Base-by-base conservation (phyloP, 805 yeast species). In the Zygosaccharomyces lentus region DNA sequence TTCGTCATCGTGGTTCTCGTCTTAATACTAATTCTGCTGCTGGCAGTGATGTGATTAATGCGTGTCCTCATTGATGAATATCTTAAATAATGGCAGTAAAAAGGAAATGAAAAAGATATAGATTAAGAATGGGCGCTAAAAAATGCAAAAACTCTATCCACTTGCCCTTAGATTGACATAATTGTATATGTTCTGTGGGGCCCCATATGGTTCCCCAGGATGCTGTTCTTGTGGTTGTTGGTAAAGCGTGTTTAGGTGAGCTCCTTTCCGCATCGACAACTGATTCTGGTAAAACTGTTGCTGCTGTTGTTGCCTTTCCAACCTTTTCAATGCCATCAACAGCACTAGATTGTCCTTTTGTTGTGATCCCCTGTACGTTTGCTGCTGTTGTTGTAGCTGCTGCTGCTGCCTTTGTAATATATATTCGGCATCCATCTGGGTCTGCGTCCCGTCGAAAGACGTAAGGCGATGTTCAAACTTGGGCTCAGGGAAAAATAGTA, bases 1-100 rank as follows among this genome's bases (percentile, higher is more conserved):
- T 53, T 70, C 26, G 69, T 74, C 0, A 78, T 78, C 8, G 51
- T 74, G 1, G 62, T 70, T 2, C 57, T 78, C 45, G 54, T 70
- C 2, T 34, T 76, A n/a, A 64, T 78, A 16, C 54, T 78, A 41
- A 53, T 78, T 12, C 49, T 77, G 4, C 55, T 78, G 24, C 52
- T 78, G 46, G 63, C 73, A 17, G 57, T 76, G 2, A 43, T 75
- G 9, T 71, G 66, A 50, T 29, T 21, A 26, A 38, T 27, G 31
- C 43, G 17, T 24, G 35, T 30, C 15, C 13, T 29, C 21, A 24
- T 39, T 39, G 32, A 7, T 29, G 8, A 12, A 3, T 29, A 29
- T 29, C 16, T 29, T 29, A 29, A 29, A 29, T 29, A 29, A 13
- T 12, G 32, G 32, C 3, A 29, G 32, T 29, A 29, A 8, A 29